Evolutionary conservation across 176 grass and related monocot genomes (phyloP), one percentile per base, ranked within the genome.

Genomic region (Bolboschoenus planiculmis): DNA sequence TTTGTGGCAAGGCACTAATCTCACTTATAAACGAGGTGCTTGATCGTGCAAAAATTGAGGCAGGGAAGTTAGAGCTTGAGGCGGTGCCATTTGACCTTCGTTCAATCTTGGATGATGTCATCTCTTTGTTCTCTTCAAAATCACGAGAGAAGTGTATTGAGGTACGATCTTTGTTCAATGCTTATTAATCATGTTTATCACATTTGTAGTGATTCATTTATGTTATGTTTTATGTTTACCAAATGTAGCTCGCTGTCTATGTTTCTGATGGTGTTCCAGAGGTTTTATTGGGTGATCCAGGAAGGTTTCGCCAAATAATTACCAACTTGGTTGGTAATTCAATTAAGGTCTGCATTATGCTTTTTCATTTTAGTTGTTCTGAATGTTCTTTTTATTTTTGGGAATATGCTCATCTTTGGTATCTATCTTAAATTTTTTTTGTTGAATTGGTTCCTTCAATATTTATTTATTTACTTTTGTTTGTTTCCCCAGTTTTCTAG

Each of bases 1-100:
- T 85, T 26, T 99, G 96, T 75, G 96, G 96, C 88, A 99, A 93
- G 42, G 86, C 91, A 37, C 86, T 99, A 60, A 93, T 99, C 75
- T 95, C 91, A 57, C 83, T 99, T 50, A 99, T 99, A 21, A 99
- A 99, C 60, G 91, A 95, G 90, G 96, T 99, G 34, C 96, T 95
- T 86, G 96, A 99, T 85, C 85, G 96, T 68, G 96, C 96, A 10
- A 99, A 99, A 83, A 99, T 99, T 87, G 93, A 99, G 88, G 92
- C 92, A 77, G 82, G 86, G 18, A 99, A 91, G 47, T 81, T 99
- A 56, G 96, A 95, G 78, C 88, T 99, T 0, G 96, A 99, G 42
- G 91, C 84, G 0, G 89, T 99, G 56, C 87, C 88, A 47, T 99
- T 99, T 91, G 89, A 95, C 58, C 87, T 95, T 47, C 85, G 96